These are phyloP conservation scores for Neurospora sp. DNA, from an alignment of 495 filamentous ascomycete species.

Conservation along the genomic window DNA sequence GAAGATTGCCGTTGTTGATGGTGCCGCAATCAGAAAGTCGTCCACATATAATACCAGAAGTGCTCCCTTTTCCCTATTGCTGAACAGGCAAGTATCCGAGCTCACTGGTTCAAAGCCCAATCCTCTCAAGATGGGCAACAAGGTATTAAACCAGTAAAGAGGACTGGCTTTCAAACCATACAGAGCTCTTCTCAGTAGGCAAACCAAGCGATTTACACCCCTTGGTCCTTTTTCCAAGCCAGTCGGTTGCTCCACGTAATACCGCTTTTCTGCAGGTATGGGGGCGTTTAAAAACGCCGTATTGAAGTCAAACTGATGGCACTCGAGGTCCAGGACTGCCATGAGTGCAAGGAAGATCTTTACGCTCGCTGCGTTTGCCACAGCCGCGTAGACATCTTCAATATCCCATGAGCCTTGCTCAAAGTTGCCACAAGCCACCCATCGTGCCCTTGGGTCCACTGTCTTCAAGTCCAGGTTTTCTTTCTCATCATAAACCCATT, in stretches of 20 bases:
- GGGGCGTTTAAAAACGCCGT: background rate
- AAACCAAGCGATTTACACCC: background rate
- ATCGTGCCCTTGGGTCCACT: no score
- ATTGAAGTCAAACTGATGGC: constrained; percentile 3
- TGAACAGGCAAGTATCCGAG: background rate
- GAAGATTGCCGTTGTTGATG: background rate
- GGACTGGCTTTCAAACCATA: background rate
- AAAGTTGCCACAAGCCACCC: no score
- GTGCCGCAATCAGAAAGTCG: background rate
- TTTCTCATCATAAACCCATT: no score
- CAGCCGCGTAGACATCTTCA: background rate
- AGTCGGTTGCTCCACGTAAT: background rate
- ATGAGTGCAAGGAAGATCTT: background rate
- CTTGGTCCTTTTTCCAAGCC: background rate
- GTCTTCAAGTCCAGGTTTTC: no score
- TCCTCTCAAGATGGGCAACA: background rate
- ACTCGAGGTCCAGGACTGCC: background rate
- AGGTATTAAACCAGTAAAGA: constrained; percentile 3
- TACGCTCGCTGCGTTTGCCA: background rate
- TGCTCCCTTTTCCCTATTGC: background rate
- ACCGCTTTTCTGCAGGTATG: background rate
- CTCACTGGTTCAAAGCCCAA: background rate
- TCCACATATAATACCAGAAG: background rate
- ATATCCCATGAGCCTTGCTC: no score
- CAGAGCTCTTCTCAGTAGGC: background rate